Evolutionary conservation across 257 asterid genomes (phyloP), one percentile per base, ranked within the genome.

Genomic region (Verbena officinalis): DNA sequence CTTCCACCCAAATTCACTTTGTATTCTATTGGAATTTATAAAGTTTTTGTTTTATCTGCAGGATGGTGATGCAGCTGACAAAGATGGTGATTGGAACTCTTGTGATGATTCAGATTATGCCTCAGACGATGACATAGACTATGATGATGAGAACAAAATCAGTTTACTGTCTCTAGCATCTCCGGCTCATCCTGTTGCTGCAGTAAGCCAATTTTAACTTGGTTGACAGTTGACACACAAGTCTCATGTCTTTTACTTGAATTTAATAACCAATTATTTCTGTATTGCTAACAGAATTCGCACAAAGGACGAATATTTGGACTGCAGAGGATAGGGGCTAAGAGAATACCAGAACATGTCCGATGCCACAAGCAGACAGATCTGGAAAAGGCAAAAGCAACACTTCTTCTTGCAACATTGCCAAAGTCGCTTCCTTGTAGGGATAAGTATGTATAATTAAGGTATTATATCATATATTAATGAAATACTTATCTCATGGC

Each of bases 341-440:
- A 83, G 82, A 86, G 64, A 85, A 93, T 90, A 70, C 99, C 99
- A 34, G 96, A 81, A 72, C 95, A 90, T 54, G 86, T 81, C 62
- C 85, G 99, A 69, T 77, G 75, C 55, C 99, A 76, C 81, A 90
- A 86, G 83, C 88, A 87, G 80, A 87, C 95, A 51, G 99, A 86
- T 63, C 76, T 90, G 75, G 97, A 86, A 69, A 86, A 79, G 78
- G 99, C 97, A 72, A 93, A 93, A 77, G 82, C 92, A 65, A 80
- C 88, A 33, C 97, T 93, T 68, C 74, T 90, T 62, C 89, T 93
- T 71, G 99, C 95, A 56, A 83, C 95, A 10, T 67, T 93, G 72
- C 97, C 97, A 10, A 86, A 93, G 77, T 86, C 92, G 79, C 86
- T 86, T 46, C 95, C 99, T 45, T 87, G 99, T 50, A 79, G 99